These are phyloP conservation scores for Teratosphaeria nubilosa DNA, from an alignment of 2,329 filamentous ascomycete species.

Conservation along the genomic window DNA sequence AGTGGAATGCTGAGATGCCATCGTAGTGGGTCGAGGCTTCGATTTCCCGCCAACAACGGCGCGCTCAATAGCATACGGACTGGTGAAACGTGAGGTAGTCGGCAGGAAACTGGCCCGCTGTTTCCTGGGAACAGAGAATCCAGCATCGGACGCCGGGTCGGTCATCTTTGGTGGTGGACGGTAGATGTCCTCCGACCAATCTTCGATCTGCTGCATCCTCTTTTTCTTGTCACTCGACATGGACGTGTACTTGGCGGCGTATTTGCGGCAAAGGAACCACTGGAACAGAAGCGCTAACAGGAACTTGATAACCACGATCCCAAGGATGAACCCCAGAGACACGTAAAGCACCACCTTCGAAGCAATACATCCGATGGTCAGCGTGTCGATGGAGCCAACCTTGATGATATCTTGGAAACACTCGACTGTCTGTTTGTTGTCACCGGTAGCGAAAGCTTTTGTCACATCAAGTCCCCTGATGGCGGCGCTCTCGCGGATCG, in stretches of 20 bases:
- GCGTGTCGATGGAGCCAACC: constrained; percentile 90
- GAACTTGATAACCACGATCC: constrained; percentile 80
- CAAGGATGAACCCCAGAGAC: constrained; percentile 80
- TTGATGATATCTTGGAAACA: constrained; percentile 92
- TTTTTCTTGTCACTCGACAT: constrained; percentile 72
- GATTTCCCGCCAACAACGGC: constrained; percentile 33
- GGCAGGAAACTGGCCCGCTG: constrained; percentile 86
- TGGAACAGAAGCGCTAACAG: constrained; percentile 83
- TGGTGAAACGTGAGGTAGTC: constrained; percentile 88
- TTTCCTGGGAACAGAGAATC: constrained; percentile 58
- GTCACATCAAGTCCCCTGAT: constrained; percentile 83
- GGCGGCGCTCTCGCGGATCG: constrained; percentile 60
- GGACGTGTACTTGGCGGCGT: constrained; percentile 75
- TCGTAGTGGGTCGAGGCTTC: constrained; percentile 66
- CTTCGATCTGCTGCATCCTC: constrained; percentile 87
- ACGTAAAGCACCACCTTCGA: constrained; percentile 95
- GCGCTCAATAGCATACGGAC: constrained; percentile 70
- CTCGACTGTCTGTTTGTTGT: constrained; percentile 71
- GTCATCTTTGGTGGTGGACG: constrained; percentile 73
- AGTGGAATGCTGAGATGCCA: constrained; percentile 79
- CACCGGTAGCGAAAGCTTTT: constrained; percentile 66
- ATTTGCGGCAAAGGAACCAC: constrained; percentile 86
- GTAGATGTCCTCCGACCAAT: constrained; percentile 97
- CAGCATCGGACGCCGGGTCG: constrained; percentile 49
- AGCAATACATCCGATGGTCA: constrained; percentile 93